Base-by-base conservation (phyloP, 2,329 filamentous ascomycete genomes). In the Fusarium longipes region DNA sequence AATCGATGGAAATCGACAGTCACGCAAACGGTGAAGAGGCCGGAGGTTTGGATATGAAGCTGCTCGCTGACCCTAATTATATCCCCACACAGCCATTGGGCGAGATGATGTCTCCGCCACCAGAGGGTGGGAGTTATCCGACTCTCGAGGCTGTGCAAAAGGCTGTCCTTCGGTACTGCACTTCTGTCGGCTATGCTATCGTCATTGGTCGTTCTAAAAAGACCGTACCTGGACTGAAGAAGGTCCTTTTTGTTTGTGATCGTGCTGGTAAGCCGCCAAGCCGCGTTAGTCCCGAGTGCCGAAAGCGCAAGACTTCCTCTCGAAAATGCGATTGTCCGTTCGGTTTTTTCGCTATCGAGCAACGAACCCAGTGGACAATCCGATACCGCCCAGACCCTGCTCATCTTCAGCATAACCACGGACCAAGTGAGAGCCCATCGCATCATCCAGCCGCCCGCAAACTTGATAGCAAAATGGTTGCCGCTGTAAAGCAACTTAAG, bases 181-280 rank as follows among this genome's bases (percentile, higher is more conserved):
- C 87, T 0, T 88, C 87, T 17, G 87, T 90, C 40, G 88, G 88
- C 44, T 90, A 90, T 74, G 88, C 88, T 9, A 88, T 90, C 50
- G 88, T 90, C 62, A 90, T 90, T 74, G 88, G 88, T 3, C 82
- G 88, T 33, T 90, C 88, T 0, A 90, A 90, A 75, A 90, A 90
- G 79, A 89, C 87, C 2, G 87, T 90, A 2, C 86, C 87, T 8
- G 88, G 88, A 1, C 72, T 90, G 64, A 90, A 90, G 73, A 90
- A 90, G 76, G 88, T 90, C 15, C 80, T 90, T 12, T 87, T 90
- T 63, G 88, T 90, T 18, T 90, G 88, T 72, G 88, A 90, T 71
- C 83, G 87, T 55, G 87, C 87, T 5, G 88, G 88, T 39, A 88
- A 88, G 68, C 86, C 86, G 3, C 86, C 86, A 4, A 86, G 81